These are phyloP conservation scores for Apiotrichum laibachii DNA, from an alignment of 1,284 basidiomycete genomes.

Conservation along the genomic window DNA sequence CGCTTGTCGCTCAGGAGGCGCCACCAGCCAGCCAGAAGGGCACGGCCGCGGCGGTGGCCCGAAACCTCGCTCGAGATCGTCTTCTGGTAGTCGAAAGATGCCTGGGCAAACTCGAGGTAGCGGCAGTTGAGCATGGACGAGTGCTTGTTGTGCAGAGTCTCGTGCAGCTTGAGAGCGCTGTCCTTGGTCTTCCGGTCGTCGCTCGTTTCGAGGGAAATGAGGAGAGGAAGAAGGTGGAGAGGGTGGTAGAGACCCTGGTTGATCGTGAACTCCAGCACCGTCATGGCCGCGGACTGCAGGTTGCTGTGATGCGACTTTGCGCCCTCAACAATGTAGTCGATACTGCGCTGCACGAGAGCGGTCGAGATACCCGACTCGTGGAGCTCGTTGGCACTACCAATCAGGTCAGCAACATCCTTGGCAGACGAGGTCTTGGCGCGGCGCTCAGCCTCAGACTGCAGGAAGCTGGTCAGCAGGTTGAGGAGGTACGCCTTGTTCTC, in stretches of 20 bases:
- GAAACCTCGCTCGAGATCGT: slow-evolving; percentile 53
- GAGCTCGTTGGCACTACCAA: slow-evolving; percentile 90
- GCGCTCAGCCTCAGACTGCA: slow-evolving; percentile 67
- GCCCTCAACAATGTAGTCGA: slow-evolving; percentile 74
- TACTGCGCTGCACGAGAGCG: slow-evolving; percentile 87
- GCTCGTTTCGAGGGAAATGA: slow-evolving; percentile 89
- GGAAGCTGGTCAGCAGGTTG: slow-evolving; percentile 85
- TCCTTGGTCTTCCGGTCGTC: slow-evolving; percentile 61
- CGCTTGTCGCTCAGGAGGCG: slow-evolving; percentile 84
- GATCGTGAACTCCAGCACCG: slow-evolving; percentile 86
- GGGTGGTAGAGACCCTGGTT: slow-evolving; percentile 95
- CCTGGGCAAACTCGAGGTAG: slow-evolving; percentile 72
- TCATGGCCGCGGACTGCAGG: slow-evolving; percentile 80
- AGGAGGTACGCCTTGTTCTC: slow-evolving; percentile 72
- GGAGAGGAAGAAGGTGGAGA: slow-evolving; percentile 82
- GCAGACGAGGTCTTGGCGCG: slow-evolving; percentile 54
- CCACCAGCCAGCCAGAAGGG: slow-evolving; percentile 86
- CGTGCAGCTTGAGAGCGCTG: slow-evolving; percentile 76
- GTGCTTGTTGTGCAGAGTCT: slow-evolving; percentile 81
- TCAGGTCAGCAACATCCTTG: slow-evolving; percentile 82
- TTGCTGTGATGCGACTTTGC: slow-evolving; percentile 67
- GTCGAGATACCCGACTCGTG: slow-evolving; percentile 94
- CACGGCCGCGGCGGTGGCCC: slow-evolving; percentile 47
- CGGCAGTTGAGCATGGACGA: slow-evolving; percentile 82
- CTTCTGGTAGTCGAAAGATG: slow-evolving; percentile 79